Base-by-base conservation (phyloP, 805 yeast species). In the Torulaspora quercuum region DNA sequence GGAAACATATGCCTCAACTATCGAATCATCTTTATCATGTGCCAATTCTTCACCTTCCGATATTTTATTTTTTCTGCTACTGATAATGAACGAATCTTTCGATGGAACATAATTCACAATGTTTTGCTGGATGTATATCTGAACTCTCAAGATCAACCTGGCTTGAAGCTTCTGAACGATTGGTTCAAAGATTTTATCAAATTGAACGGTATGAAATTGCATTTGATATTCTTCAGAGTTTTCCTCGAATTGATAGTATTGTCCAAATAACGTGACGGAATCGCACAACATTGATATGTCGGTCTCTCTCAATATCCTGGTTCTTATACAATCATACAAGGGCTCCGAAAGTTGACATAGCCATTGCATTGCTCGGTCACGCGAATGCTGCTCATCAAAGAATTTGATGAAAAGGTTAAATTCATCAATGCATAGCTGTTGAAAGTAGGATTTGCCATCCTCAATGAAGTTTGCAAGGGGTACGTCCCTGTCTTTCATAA, bases 141-240 rank as follows among this genome's bases (percentile, higher is more conserved):
- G 92, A 8, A 83, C 81, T 48, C 90, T 70, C 58, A 89, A 84
- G 2, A 87, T 80, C 25, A 90, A 67, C 42, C 96, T 68, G 2
- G 85, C 72, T 60, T 90, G 97, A 0, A 81, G 75, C 50, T 83
- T 95, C 39, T 79, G 77, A 16, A 82, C 58, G 7, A 87, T 73
- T 0, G 94, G 89, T 37, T 75, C 75, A 44, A 85, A 80, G 4
- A 87, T 61, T 28, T 68, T 69, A 7, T 79, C 84, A 42, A 72
- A 71, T 40, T 75, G 69, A n/a, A 60, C 48, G 28, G 55, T 50
- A 13, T 41, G 53, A 29, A 61, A 61, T 39, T 63, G 64, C 28
- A 35, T 43, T 9, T 35, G 29, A 46, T 57, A 52, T 27, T 52
- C 61, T 35, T 46, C 48, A n/a, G 59, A 54, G 31, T 48, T 49